Conservation (phyloP, 2,329 filamentous ascomycete species). For the Elsinoe batatas region DNA sequence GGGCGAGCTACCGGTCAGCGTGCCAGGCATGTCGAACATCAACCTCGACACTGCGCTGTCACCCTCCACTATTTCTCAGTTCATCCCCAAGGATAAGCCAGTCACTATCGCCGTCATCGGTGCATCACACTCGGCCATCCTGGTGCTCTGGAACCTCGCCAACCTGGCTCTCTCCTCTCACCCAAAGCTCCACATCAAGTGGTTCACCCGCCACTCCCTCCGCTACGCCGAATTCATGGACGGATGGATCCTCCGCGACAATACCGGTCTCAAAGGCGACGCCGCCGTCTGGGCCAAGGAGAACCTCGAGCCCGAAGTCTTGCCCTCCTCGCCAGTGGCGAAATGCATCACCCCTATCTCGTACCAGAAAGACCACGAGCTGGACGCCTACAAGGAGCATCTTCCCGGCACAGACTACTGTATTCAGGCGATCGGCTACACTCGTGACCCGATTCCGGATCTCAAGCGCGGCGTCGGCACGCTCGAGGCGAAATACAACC, state of each 20-base stretch:
- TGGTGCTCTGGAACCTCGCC: conserved; percentile 52
- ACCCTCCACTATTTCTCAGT: conserved; percentile 38
- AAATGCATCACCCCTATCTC: conserved; percentile 29
- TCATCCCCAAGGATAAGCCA: conserved; percentile 29
- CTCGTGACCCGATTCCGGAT: conserved; percentile 40
- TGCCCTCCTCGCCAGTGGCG: conserved; percentile 38
- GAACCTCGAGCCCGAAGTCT: conserved; percentile 45
- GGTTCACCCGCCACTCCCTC: conserved; percentile 52
- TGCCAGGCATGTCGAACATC: conserved; percentile 34
- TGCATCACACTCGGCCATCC: conserved; percentile 53
- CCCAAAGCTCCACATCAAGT: conserved; percentile 46
- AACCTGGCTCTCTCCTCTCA: conserved; percentile 44
- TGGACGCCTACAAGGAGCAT: conserved; percentile 35
- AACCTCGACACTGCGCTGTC: conserved; percentile 48
- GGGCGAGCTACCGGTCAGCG: conserved; percentile 34
- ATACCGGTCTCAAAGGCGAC: conserved; percentile 54
- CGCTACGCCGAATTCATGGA: conserved; percentile 53
- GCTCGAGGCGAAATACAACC: conserved; percentile 35
- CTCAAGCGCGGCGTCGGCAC: conserved; percentile 30
- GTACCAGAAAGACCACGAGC: conserved; percentile 42
- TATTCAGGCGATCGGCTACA: conserved; percentile 52
- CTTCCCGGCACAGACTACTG: conserved; percentile 44
- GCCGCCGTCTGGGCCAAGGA: conserved; percentile 50
- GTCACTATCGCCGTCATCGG: conserved; percentile 49
- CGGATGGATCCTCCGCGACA: conserved; percentile 55